These are phyloP conservation scores for Elongisporangium senticosum DNA, from an alignment of 352 stramenopile species.

Conservation along the genomic window DNA sequence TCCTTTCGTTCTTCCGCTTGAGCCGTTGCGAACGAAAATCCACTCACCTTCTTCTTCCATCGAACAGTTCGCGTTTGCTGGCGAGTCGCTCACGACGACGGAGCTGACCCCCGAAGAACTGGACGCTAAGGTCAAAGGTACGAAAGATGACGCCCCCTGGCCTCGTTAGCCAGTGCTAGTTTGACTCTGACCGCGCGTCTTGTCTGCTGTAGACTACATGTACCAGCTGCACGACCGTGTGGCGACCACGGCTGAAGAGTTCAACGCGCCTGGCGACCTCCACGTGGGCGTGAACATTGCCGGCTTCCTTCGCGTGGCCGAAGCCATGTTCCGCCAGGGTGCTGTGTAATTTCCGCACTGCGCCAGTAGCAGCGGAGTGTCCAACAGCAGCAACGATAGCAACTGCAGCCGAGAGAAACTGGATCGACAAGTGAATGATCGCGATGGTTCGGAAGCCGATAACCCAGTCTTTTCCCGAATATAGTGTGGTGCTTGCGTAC, in stretches of 20 bases:
- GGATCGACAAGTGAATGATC: background rate
- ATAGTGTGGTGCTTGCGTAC: background rate
- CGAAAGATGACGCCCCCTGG: slow-evolving; percentile 1
- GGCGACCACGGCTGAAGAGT: slow-evolving; percentile 61
- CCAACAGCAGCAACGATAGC: background rate
- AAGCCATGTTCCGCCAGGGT: slow-evolving; percentile 96
- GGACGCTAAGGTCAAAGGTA: slow-evolving; percentile 70
- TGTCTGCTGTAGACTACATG: slow-evolving; percentile 66
- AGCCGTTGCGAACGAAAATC: background rate
- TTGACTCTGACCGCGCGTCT: slow-evolving; percentile 6
- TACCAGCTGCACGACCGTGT: slow-evolving; percentile 64
- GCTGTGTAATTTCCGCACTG: slow-evolving; percentile 77
- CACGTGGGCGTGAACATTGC: slow-evolving; percentile 94
- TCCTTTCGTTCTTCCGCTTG: background rate
- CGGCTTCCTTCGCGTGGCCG: slow-evolving; percentile 95
- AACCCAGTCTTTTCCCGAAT: background rate
- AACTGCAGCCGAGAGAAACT: background rate
- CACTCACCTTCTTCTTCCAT: background rate
- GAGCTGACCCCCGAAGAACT: slow-evolving; percentile 55
- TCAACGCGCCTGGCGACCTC: slow-evolving; percentile 72
- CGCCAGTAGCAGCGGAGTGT: background rate
- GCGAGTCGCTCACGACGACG: slow-evolving; percentile 47
- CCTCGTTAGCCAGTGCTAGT: background rate
- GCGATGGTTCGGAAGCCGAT: background rate
- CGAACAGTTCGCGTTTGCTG: slow-evolving; percentile 52